Base-by-base conservation (phyloP, 192 early-diverging fungal species). In the Rhizoclosmatium sp. region DNA sequence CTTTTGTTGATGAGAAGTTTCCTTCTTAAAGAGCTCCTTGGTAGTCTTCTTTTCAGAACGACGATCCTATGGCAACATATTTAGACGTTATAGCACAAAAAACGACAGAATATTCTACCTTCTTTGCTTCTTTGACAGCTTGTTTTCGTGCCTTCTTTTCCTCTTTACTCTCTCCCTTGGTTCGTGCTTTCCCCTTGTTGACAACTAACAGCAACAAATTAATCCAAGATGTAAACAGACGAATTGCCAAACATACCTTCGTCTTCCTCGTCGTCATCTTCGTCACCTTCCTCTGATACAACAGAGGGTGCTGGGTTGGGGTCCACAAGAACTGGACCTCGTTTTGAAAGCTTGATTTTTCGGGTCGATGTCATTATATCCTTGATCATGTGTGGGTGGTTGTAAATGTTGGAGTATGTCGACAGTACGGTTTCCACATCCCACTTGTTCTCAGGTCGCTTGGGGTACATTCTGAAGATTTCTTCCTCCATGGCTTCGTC, bases 331-430 rank as follows among this genome's bases (percentile, higher is more conserved):
- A 94, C 86, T n/a, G 78, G 78, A 1, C 81, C 58, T 41, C 65
- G 62, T 47, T 69, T 72, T 80, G 61, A 69, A 65, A 86, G 47
- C 39, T 80, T 23, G 62, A 83, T 83, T 60, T 79, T 70, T 56
- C 47, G 16, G 19, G 78, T 60, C 16, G 49, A 10, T 41, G 54
- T 44, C 54, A 70, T 78, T 5, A 58, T 74, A 62, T 96, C 95
- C 48, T 87, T 82, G 80, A 99, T 97, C 54, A 94, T 80, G 44
- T 85, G 84, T 3, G 97, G 96, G 69, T 95, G 94, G 82, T 99
- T 98, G 80, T 98, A 96, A 71, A 97, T 88, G 83, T 96, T 97
- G 59, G 95, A 95, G 84, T 97, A 96, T 2, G 95, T 97, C 51
- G 91, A 92, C 47, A 97, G 81, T 39, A 99, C 92, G 40, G 93